Conservation (phyloP, 1,284 basidiomycete genomes). For the Ceraceosorus guamensis region DNA sequence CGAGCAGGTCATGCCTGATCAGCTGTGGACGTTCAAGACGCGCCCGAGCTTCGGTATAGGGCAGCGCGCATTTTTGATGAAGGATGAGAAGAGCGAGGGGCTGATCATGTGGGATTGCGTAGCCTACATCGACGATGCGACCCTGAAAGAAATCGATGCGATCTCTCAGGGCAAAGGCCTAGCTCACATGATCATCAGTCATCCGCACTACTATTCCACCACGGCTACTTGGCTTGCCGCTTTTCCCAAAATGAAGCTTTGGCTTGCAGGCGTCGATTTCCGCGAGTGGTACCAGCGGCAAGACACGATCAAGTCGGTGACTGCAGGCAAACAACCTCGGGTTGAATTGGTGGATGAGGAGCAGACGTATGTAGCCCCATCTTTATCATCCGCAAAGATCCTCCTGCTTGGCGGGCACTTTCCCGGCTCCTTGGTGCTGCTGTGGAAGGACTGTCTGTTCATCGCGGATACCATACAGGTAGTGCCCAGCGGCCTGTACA, state of each 20-base stretch:
- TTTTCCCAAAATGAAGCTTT: constrained; percentile 18
- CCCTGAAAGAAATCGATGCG: constrained; percentile 13
- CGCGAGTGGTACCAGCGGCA: constrained; percentile 16
- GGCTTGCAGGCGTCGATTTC: constrained; percentile 18
- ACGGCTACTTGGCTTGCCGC: constrained; percentile 17
- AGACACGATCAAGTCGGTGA: constrained; percentile 7
- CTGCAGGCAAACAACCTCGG: not conserved
- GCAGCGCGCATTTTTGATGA: constrained; percentile 21
- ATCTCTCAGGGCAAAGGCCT: constrained; percentile 19
- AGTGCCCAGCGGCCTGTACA: constrained; percentile 20
- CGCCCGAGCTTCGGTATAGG: constrained; percentile 19
- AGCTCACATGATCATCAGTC: constrained; percentile 17
- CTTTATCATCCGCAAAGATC: constrained; percentile 1
- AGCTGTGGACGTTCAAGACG: constrained; percentile 19
- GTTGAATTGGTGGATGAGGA: constrained; percentile 1
- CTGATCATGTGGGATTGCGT: constrained; percentile 27
- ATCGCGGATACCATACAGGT: constrained; percentile 26
- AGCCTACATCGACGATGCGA: constrained; percentile 21
- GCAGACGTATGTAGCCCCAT: not conserved
- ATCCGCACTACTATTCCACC: constrained; percentile 22
- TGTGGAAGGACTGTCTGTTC: constrained; percentile 19
- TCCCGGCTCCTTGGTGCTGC: constrained; percentile 18
- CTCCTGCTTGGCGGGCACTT: constrained; percentile 21
- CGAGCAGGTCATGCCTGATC: constrained; percentile 12
- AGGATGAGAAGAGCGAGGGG: constrained; percentile 12